Conservation (phyloP, 2,329 filamentous ascomycete genomes). For the Penicillium sp. region DNA sequence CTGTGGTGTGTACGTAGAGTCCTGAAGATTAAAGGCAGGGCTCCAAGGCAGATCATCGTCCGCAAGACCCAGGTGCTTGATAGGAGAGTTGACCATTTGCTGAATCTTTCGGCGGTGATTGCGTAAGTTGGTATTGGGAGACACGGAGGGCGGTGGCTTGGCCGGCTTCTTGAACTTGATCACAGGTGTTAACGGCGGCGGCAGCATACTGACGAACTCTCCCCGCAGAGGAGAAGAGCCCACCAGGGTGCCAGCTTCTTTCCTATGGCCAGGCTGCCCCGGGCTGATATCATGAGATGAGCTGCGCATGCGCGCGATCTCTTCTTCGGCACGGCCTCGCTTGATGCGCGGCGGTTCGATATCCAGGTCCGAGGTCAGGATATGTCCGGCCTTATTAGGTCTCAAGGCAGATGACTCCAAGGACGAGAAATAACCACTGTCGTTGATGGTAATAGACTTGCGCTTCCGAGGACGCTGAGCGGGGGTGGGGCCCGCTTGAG, state of each 20-base stretch:
- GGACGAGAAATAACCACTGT: slow-evolving; percentile 96
- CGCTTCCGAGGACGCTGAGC: slow-evolving; percentile 64
- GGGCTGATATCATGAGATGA: slow-evolving; percentile 87
- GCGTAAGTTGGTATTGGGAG: slow-evolving; percentile 85
- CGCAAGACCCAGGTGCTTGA: slow-evolving; percentile 44
- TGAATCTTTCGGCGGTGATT: slow-evolving; percentile 80
- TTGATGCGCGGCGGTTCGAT: slow-evolving; percentile 75
- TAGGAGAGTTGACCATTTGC: slow-evolving; percentile 74
- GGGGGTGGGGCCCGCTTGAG: slow-evolving; percentile 61
- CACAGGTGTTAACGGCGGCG: slow-evolving; percentile 75
- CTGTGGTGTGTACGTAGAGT: slow-evolving; percentile 41
- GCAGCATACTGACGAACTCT: slow-evolving; percentile 56
- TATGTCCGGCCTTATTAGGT: slow-evolving; percentile 58
- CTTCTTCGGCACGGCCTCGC: slow-evolving; percentile 87
- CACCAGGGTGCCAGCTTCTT: slow-evolving; percentile 30
- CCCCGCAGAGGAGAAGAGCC: slow-evolving; percentile 67
- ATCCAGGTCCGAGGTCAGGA: slow-evolving; percentile 69
- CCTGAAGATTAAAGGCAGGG: slow-evolving; percentile 50
- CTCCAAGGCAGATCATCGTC: slow-evolving; percentile 45
- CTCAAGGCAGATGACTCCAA: slow-evolving; percentile 85
- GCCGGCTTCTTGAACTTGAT: slow-evolving; percentile 70
- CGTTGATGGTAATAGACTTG: slow-evolving; percentile 74
- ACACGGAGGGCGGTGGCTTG: slow-evolving; percentile 69
- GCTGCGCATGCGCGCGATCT: slow-evolving; percentile 86
- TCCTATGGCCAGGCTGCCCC: slow-evolving; percentile 47